Conservation (phyloP, 441 rosid species). For the Erysimum cheiri region DNA sequence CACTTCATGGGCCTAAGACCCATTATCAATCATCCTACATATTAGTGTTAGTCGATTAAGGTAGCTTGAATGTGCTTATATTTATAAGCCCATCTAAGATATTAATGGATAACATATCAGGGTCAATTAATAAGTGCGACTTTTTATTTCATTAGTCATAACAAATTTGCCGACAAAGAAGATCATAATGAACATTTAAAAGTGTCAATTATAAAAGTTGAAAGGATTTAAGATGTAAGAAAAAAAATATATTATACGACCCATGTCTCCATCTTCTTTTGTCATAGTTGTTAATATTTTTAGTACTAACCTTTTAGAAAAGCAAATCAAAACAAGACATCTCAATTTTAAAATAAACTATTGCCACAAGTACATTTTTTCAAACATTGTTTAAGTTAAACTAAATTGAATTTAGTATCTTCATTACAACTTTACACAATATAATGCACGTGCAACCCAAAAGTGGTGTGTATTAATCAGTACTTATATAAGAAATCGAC, state of each 20-base stretch:
- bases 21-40: background rate
- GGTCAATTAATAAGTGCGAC: background rate
- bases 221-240: background rate
- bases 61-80: background rate
- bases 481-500: background rate
- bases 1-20: background rate
- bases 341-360: constrained; percentile 16
- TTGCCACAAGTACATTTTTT: constrained; percentile 34
- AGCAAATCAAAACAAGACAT: constrained; percentile 3
- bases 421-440: constrained; percentile 10
- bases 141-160: background rate
- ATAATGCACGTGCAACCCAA: constrained; percentile 38
- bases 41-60: too few species aligned
- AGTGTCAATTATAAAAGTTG: background rate
- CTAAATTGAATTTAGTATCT: background rate
- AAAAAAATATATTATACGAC: background rate
- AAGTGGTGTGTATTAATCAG: constrained; percentile 16
- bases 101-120: background rate
- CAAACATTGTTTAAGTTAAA: constrained; percentile 8
- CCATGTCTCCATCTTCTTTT: constrained; percentile 6
- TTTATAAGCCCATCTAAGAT: background rate
- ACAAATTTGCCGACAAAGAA: background rate
- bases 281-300: background rate
- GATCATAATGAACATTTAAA: background rate
- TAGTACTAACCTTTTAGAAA: constrained; percentile 2